Evolutionary conservation across 345 rosid species (phyloP).

Genomic region (Noccaea caerulescens): DNA sequence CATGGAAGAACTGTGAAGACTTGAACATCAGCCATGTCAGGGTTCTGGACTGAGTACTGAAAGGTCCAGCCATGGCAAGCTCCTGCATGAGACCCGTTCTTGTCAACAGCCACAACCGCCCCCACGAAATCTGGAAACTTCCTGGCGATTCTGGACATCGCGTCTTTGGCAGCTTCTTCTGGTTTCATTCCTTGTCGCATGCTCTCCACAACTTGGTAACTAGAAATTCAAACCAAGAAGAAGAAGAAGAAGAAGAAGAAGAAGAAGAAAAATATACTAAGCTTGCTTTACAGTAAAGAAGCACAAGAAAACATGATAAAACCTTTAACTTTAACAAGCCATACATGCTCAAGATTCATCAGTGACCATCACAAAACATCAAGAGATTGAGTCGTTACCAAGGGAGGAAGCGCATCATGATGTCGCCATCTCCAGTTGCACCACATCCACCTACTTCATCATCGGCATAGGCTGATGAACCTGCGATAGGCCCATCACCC

Average conservation of each 20-base stretch:
- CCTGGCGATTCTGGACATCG: constrained; percentile 70
- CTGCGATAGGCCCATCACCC: constrained; percentile 93
- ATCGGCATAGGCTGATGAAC: constrained; percentile 88
- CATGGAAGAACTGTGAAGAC: constrained; percentile 66
- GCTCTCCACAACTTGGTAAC: constrained; percentile 95
- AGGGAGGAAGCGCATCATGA: constrained; percentile 98
- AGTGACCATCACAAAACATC: background rate
- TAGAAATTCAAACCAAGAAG: constrained; percentile 40
- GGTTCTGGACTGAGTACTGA: constrained; percentile 72
- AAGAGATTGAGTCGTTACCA: constrained; percentile 54
- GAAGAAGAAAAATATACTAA: background rate
- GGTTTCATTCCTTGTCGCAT: constrained; percentile 94
- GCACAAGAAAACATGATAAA: background rate
- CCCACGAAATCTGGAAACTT: constrained; percentile 85
- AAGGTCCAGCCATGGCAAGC: constrained; percentile 96
- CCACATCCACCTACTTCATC: constrained; percentile 95
- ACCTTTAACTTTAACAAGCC: background rate
- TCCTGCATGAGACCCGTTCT: constrained; percentile 75
- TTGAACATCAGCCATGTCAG: constrained; percentile 68
- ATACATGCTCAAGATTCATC: constrained; percentile 7
- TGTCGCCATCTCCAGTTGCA: constrained; percentile 96
- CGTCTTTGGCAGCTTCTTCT: constrained; percentile 75
- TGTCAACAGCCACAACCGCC: constrained; percentile 80
- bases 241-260: constrained; percentile 1
- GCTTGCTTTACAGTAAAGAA: background rate